Evolutionary conservation across 208 protist species (phyloP), one percentile per base, ranked within the genome.

Genomic region (Wallacemonas sp.): DNA sequence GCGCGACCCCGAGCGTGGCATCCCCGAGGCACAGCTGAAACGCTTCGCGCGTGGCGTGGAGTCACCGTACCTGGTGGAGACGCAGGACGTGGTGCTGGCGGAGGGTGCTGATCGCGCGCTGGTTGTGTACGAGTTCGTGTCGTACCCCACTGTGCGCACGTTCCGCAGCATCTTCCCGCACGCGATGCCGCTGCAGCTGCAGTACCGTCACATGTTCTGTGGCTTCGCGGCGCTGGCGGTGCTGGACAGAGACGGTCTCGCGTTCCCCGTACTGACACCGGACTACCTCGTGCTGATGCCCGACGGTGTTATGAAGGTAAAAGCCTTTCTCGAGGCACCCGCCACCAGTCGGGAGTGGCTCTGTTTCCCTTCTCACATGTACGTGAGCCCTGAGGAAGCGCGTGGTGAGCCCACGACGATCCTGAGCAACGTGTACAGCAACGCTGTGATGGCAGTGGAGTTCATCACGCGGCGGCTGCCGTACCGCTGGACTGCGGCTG

Each of bases 331-430:
- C 8, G 38, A 23, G 12, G 19, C 24, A 24, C 23, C 38, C 16
- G 33, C 17, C 2, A 12, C 46, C 24, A 12, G 27, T 38, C 38
- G 12, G 23, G 23, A 30, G 11, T 46, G n/a, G 0, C 2, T 62
- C 11, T 23, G 17, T 6, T 32, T 27, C 23, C 21, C 23, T 16
- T 38, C 26, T 12, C 17, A 26, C 65, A 56, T 56, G 23, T 76
- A 72, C 54, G 32, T 65, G 36, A 79, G 72, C 61, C 68, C 67
- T 14, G 78, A 83, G 72, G 69, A 64, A 29, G 69, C 69, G 19
- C 34, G n/a, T 19, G 65, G 72, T 24, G 52, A 34, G 23, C 19
- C 62, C 17, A 39, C 65, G 46, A 71, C 72, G 24, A 39, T 60
- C 24, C 46, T 43, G 47, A 65, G 58, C 34, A 74, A 79, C 62